These are phyloP conservation scores for Claviceps sorghi DNA, from an alignment of 2,329 filamentous ascomycete genomes.

Conservation along the genomic window DNA sequence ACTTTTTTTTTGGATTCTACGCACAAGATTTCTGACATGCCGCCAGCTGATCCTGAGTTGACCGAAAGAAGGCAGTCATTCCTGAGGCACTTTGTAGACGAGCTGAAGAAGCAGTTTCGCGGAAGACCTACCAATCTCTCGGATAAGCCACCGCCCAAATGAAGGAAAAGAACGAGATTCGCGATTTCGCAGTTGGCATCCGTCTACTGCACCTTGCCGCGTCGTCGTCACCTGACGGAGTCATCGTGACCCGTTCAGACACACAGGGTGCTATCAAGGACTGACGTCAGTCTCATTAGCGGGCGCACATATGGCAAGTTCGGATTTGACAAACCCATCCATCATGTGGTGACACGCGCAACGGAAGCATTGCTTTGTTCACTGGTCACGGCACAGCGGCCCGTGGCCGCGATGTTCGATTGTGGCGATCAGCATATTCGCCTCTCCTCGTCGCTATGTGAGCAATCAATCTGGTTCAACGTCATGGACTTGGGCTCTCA, in stretches of 20 bases:
- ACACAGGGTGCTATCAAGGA: neutral
- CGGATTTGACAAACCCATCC: neutral
- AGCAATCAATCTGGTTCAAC: neutral
- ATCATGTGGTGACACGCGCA: neutral
- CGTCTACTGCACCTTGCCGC: too few relatives aligned
- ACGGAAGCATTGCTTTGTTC: neutral
- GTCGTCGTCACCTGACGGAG: neutral
- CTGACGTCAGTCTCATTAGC: neutral
- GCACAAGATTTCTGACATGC: neutral
- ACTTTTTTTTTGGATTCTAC: neutral
- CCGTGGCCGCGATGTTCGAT: neutral
- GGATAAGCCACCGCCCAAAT: constrained; percentile 14
- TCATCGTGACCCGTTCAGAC: neutral
- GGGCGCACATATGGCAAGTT: neutral
- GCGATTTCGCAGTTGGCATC: neutral
- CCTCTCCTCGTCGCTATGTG: neutral
- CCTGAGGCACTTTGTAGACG: constrained; percentile 32
- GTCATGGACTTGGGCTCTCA: neutral
- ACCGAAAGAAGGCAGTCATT: constrained; percentile 19
- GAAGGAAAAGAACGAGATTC: constrained; percentile 2
- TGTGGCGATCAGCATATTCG: neutral
- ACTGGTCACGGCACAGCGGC: neutral
- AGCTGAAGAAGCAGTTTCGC: constrained; percentile 34
- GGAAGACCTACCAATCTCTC: constrained; percentile 29
- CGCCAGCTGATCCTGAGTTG: constrained; percentile 19